Base-by-base conservation (phyloP, 1,284 basidiomycete species). In the Leccinum pallidistipes region DNA sequence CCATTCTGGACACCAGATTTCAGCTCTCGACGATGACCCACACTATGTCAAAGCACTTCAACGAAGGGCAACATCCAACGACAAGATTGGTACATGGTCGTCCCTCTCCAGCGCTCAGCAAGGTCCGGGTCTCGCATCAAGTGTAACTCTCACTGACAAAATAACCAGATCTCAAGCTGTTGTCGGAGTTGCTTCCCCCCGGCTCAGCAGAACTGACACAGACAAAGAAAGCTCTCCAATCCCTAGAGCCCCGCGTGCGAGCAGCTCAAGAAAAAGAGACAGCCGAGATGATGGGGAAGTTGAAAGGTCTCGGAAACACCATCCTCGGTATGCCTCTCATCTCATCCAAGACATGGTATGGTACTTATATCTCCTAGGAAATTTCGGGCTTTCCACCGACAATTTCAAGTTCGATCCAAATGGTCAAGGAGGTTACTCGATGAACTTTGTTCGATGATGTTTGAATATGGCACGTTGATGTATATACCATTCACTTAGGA, bases 371-470 rank as follows among this genome's bases (percentile, higher is more conserved):
- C 40, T 58, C 32, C 43, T 64, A 93, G 91, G 91, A 2, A 88
- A 88, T 64, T 95, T 96, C 71, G 94, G 94, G 14, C 74, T 96
- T 64, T 94, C 90, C 27, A 95, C 94, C 0, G 87, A 96, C 71
- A 96, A 94, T 78, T 99, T 99, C 83, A 91, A 98, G 77, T 94
- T 99, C 68, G 88, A 89, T 62, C 92, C 92, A 24, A 95, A 95
- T 65, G 91, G 91, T 18, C 89, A 95, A 66, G 97, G 97, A 31
- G 94, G 96, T 0, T 98, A 98, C 78, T 92, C 90, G 1, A 86
- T 98, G 83, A 92, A 94, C 68, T 98, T 98, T 69, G 79, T 81
- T 32, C 80, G 70, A 65, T 86, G 77, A 76, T 40, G 45, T 24
- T 29, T 11, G 40, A 31, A 21, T 55, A 34, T 24, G 36, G n/a